phyloP scores from a whole-genome alignment of 1,284 basidiomycete species.

The Pseudozyma pruni region DNA sequence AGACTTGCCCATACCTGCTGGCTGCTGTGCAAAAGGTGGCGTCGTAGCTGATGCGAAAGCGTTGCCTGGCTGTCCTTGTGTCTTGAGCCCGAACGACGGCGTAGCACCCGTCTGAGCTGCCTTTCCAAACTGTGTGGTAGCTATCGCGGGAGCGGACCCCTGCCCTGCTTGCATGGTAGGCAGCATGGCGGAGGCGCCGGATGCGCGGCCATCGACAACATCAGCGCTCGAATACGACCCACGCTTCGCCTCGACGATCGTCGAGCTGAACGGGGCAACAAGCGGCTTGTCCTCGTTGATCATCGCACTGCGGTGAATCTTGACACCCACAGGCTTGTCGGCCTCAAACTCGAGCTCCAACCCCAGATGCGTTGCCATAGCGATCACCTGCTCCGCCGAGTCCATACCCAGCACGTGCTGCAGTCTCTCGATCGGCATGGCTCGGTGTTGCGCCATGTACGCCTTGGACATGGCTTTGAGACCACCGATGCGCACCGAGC shows the following conservation, averaged over 20 bases:
- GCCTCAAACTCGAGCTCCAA: conserved; percentile 64
- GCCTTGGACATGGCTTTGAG: conserved; percentile 70
- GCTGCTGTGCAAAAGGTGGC: conserved; percentile 16
- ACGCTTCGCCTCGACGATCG: conserved; percentile 80
- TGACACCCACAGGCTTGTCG: conserved; percentile 12
- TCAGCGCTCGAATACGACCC: conserved; percentile 75
- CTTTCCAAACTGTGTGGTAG: neutral
- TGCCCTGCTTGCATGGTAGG: neutral
- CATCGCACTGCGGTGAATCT: conserved; percentile 67
- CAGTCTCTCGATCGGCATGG: conserved; percentile 50
- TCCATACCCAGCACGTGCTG: conserved; percentile 51
- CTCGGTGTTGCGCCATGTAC: conserved; percentile 69
- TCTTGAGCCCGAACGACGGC: conserved; percentile 8
- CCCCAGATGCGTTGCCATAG: conserved; percentile 65
- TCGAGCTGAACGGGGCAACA: conserved; percentile 69
- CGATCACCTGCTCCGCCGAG: conserved; percentile 52
- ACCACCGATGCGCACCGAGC: conserved; percentile 71
- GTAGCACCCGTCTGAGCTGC: no score
- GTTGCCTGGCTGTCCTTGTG: neutral
- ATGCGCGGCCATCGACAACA: conserved; percentile 78
- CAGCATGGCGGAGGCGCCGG: conserved; percentile 22
- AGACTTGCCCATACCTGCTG: conserved; percentile 4
- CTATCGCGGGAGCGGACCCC: neutral
- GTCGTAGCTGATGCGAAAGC: neutral
- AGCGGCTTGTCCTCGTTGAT: conserved; percentile 71